These are phyloP conservation scores for Sarocladiaceae sp. DNA, from an alignment of 2,329 filamentous ascomycete genomes.

Conservation along the genomic window DNA sequence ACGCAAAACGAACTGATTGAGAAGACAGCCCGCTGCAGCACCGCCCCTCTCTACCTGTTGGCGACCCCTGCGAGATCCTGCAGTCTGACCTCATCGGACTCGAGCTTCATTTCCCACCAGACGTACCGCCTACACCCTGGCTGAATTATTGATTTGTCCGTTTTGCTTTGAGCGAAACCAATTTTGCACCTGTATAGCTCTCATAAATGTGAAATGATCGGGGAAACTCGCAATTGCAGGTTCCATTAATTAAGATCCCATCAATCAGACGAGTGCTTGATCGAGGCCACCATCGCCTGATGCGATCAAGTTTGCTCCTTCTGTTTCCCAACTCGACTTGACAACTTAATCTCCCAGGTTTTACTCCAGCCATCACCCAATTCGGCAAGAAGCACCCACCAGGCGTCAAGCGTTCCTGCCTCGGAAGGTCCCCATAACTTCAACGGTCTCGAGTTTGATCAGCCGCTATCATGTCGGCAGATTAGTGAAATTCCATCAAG, in stretches of 20 bases:
- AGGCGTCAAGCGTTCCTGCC: neutral
- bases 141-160: neutral
- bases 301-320: neutral
- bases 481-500: neutral
- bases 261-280: neutral
- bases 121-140: constrained; percentile 1
- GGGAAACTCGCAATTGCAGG: too few species aligned
- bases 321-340: neutral
- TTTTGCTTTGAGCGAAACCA: neutral
- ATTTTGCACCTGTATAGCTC: too few species aligned
- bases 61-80: neutral
- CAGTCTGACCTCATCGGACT: constrained; percentile 10
- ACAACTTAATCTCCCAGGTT: too few species aligned
- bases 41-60: too few species aligned
- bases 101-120: constrained; percentile 1
- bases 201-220: too few species aligned
- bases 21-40: too few species aligned
- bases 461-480: neutral
- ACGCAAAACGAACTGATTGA: too few species aligned
- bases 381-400: neutral
- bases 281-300: neutral
- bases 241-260: too few species aligned
- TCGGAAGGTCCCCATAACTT: neutral
- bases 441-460: constrained; percentile 5
- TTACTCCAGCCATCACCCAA: neutral